Evolutionary conservation across 768 basidiomycete species (phyloP).

Genomic region (Asterophora parasitica): DNA sequence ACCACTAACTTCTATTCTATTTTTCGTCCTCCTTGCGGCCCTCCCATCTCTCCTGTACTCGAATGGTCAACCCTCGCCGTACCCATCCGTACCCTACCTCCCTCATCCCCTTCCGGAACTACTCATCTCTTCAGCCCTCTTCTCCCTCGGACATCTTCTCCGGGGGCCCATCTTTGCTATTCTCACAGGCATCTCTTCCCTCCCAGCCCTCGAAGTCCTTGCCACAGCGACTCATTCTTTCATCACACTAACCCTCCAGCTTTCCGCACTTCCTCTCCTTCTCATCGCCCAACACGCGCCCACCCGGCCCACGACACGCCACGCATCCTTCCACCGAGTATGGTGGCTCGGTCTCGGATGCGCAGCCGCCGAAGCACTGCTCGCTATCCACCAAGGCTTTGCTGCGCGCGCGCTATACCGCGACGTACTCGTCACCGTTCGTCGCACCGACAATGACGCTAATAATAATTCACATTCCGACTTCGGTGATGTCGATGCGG

Average conservation of each 20-base stretch:
- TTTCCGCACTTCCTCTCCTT: conserved; percentile 49
- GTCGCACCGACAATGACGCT: background rate
- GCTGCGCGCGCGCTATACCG: conserved; percentile 61
- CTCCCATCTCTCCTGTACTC: conserved; percentile 50
- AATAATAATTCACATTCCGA: background rate
- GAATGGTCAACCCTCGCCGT: conserved; percentile 22
- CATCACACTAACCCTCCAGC: conserved; percentile 49
- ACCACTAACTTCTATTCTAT: conserved; percentile 47
- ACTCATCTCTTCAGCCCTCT: conserved; percentile 55
- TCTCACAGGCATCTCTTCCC: conserved; percentile 23
- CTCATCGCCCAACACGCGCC: conserved; percentile 42
- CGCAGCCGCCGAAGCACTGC: conserved; percentile 64
- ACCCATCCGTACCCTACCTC: conserved; percentile 44
- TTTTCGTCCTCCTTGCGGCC: conserved; percentile 45
- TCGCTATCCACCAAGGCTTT: conserved; percentile 68
- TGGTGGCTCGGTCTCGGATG: conserved; percentile 81
- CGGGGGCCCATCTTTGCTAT: conserved; percentile 42
- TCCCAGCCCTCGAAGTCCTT: conserved; percentile 28
- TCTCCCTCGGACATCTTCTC: conserved; percentile 52
- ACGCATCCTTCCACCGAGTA: conserved; percentile 56
- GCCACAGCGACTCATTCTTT: conserved; percentile 44
- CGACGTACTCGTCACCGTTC: conserved; percentile 54
- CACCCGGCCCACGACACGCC: conserved; percentile 45
- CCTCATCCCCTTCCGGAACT: conserved; percentile 66
- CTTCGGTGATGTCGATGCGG: background rate